Evolutionary conservation across 805 yeast species (phyloP), one percentile per base, ranked within the genome.

Genomic region (Hyphopichia homilentoma): DNA sequence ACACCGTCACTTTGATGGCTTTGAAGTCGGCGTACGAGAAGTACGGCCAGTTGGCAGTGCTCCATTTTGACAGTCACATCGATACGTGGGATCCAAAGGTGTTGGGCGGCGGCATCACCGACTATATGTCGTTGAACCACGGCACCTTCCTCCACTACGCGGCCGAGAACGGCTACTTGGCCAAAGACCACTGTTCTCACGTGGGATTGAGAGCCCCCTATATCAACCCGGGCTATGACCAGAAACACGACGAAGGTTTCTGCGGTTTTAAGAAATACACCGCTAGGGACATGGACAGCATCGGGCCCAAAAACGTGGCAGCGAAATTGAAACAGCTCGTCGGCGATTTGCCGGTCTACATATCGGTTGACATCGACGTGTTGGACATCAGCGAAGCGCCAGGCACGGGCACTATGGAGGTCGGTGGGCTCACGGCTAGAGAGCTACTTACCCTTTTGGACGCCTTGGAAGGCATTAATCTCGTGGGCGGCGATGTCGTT

Each of bases 341-440:
- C 1, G 68, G 69, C 2, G 48, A 48, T 21, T 39, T 49, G 11
- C 73, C 73, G 2, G 75, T 68, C 2, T 70, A 71, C 43, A 50
- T 71, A 4, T 55, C 71, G 0, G 64, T 70, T 21, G 76, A 71
- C 51, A 70, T 77, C 28, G 87, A 80, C 49, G 83, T 79, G 2
- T 63, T 83, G 38, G 93, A 83, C 48, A 88, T 88, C 0, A 77
- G 83, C 4, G 60, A 67, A 31, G 86, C 86, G 3, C 84, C 89
- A 11, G 89, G 84, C 1, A 82, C 90, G 0, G 93, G 93, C 7
- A 83, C 93, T 4, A 74, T 81, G 44, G 93, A 83, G 49, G 75
- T 73, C 4, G 93, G 88, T 11, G 93, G 93, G 2, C 73, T 81
- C 67, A 69, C 78, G 12, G 63, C 81, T 1, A 64, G 90, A 29